These are phyloP conservation scores for Sequoia sempervirens DNA, from an alignment of 75 land plant species.

Conservation along the genomic window DNA sequence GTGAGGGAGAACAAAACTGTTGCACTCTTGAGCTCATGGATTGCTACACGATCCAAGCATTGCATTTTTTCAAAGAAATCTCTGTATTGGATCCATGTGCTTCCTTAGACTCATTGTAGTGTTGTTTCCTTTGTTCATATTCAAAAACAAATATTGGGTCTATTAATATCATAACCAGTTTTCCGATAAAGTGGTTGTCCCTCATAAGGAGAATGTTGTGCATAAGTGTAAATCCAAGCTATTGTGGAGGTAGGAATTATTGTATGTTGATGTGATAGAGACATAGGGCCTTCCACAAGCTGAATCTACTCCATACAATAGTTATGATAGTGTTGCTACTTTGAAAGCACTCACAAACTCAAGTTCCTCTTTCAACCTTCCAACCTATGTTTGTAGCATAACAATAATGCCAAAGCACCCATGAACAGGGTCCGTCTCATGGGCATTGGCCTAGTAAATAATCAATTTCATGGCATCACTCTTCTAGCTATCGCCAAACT, in stretches of 20 bases:
- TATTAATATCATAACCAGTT: neutral
- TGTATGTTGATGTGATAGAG: neutral
- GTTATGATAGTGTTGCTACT: too few species aligned
- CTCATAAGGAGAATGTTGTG: neutral
- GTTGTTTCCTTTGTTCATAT: neutral
- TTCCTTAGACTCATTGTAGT: neutral
- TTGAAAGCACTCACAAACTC: too few species aligned
- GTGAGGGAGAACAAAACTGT: constrained; percentile 4
- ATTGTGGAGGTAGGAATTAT: too few species aligned
- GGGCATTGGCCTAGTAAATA: too few species aligned
- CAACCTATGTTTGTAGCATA: too few species aligned
- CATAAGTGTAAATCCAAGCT: neutral
- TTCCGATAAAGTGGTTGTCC: neutral
- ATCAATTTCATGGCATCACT: neutral
- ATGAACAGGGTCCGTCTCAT: too few species aligned
- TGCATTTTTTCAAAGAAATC: constrained; percentile 7
- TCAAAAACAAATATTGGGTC: neutral
- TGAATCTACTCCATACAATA: neutral
- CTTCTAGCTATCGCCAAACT: too few species aligned
- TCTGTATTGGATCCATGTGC: constrained; percentile 12
- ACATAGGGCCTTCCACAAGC: neutral
- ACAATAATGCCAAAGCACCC: too few species aligned
- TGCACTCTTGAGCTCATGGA: constrained; percentile 11
- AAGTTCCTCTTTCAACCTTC: too few species aligned
- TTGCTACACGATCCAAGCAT: constrained; percentile 6